phyloP scores from a whole-genome alignment of 1,284 basidiomycete species.

The Cryptococcus amylolentus region DNA sequence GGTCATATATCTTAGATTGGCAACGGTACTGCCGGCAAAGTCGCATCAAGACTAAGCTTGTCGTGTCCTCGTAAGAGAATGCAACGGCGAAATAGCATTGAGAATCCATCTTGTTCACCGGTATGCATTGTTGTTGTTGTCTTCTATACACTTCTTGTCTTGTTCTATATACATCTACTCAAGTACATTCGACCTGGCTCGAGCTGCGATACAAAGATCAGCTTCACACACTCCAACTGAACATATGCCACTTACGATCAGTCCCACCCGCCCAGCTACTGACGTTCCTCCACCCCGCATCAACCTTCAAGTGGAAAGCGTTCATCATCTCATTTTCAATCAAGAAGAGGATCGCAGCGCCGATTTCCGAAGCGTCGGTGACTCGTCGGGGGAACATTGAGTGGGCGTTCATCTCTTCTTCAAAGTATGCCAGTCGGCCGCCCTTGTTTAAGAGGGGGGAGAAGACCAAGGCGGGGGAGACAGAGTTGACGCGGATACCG shows the following conservation, averaged over 20 bases:
- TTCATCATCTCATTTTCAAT: constrained; percentile 35
- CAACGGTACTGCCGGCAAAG: too few species aligned
- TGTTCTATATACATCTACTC: too few species aligned
- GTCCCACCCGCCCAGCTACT: constrained; percentile 16
- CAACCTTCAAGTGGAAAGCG: constrained; percentile 23
- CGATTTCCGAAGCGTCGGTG: constrained; percentile 21
- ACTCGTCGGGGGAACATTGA: constrained; percentile 17
- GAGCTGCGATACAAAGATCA: too few species aligned
- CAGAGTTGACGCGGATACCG: constrained; percentile 41
- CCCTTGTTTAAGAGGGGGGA: constrained; percentile 21
- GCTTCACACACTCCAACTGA: too few species aligned
- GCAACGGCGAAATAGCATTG: too few species aligned
- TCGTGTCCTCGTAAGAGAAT: too few species aligned
- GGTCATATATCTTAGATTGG: too few species aligned
- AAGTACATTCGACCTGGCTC: too few species aligned
- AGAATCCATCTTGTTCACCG: too few species aligned
- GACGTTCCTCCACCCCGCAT: constrained; percentile 19
- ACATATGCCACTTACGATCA: constrained; percentile 9
- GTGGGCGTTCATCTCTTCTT: constrained; percentile 4
- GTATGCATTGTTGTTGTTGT: too few species aligned
- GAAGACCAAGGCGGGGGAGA: constrained; percentile 37
- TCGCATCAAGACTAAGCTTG: too few species aligned
- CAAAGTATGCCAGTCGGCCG: constrained; percentile 1
- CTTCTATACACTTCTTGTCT: too few species aligned
- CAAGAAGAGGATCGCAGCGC: constrained; percentile 19